Conservation (phyloP, 1,139 yeast species). For the Geotrichum reessii region DNA sequence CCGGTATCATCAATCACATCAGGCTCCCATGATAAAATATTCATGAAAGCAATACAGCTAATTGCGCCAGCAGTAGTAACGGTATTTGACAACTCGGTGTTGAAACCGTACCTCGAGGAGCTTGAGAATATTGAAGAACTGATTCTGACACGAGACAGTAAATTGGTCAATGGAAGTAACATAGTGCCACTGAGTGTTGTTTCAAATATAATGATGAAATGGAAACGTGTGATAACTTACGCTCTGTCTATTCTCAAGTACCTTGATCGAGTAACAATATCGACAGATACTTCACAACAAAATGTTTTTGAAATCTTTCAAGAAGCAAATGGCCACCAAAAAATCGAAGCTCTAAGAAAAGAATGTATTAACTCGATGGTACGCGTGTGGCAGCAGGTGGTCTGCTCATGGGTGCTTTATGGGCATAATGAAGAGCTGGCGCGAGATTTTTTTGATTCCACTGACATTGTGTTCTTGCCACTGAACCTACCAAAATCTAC, state of each 20-base stretch:
- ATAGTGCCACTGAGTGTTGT: slow-evolving; percentile 5
- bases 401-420: slow-evolving; percentile 29
- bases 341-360: slow-evolving; percentile 21
- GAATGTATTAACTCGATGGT: slow-evolving; percentile 25
- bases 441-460: slow-evolving; percentile 6
- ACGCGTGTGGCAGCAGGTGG: slow-evolving; percentile 26
- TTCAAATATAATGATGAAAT: neutral
- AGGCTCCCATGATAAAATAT: neutral
- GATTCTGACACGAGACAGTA: slow-evolving; percentile 6
- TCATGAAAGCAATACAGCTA: slow-evolving; percentile 4
- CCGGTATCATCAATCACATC: neutral
- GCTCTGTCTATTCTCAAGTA: slow-evolving; percentile 2
- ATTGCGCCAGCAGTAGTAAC: slow-evolving; percentile 8
- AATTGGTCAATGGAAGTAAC: slow-evolving; percentile 3
- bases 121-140: slow-evolving; percentile 5
- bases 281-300: neutral
- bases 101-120: slow-evolving; percentile 9
- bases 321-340: slow-evolving; percentile 24
- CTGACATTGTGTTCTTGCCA: slow-evolving; percentile 13
- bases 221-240: slow-evolving; percentile 7
- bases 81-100: slow-evolving; percentile 8
- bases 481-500: slow-evolving; percentile 10
- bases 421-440: slow-evolving; percentile 21
- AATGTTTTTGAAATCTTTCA: slow-evolving; percentile 15
- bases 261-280: slow-evolving; percentile 1